These are phyloP conservation scores for Vigna hirtella DNA, from an alignment of 306 rosid genomes.

Conservation along the genomic window DNA sequence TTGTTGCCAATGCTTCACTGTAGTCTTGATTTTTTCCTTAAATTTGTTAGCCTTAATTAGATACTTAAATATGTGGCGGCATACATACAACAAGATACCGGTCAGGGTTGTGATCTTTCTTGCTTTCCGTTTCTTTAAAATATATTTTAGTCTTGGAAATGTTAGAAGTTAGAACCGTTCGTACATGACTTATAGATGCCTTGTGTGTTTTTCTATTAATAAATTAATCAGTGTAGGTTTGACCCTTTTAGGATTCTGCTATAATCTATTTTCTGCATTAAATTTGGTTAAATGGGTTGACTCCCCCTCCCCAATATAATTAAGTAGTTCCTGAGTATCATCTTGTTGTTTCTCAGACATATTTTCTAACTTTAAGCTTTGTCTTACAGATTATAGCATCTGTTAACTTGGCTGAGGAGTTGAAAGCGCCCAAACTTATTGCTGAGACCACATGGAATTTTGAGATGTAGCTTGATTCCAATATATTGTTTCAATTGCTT, in stretches of 20 bases:
- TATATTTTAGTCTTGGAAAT: neutral
- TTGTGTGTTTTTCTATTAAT: neutral
- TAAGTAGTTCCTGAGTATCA: neutral
- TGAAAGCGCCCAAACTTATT: constrained; percentile 68
- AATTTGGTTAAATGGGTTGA: neutral
- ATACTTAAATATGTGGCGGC: neutral
- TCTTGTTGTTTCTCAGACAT: neutral
- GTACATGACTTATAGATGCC: neutral
- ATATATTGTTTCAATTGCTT: constrained; percentile 36
- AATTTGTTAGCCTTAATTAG: neutral
- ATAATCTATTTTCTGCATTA: neutral
- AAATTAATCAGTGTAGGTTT: constrained; percentile 1
- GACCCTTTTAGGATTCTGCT: neutral
- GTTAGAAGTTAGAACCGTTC: neutral
- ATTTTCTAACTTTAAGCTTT: constrained; percentile 41
- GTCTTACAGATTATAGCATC: constrained; percentile 72
- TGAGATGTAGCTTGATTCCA: constrained; percentile 58
- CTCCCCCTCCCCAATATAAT: neutral
- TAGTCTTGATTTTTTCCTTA: neutral
- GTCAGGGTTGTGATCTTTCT: neutral
- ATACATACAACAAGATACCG: neutral
- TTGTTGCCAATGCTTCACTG: neutral
- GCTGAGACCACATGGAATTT: constrained; percentile 91
- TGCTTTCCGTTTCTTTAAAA: neutral
- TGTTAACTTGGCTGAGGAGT: constrained; percentile 78